These are phyloP conservation scores for Euphorbia peplus DNA, from an alignment of 345 rosid species.

Conservation along the genomic window DNA sequence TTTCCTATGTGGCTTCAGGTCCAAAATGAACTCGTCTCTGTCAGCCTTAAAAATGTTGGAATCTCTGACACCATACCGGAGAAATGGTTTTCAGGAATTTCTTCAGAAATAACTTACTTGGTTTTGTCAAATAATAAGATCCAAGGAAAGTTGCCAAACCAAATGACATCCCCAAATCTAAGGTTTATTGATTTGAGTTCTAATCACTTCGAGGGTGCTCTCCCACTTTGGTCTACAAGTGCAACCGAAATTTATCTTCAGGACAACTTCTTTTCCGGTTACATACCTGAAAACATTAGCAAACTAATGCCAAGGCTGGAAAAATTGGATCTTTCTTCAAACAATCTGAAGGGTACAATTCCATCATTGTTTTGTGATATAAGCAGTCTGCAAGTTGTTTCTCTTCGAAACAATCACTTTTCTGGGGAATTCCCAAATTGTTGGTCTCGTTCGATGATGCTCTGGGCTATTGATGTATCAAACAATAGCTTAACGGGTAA, in stretches of 20 bases:
- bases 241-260: constrained; percentile 40
- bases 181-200: constrained; percentile 26
- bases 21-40: constrained; percentile 11
- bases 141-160: constrained; percentile 19
- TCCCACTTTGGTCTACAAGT: constrained; percentile 48
- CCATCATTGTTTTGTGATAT: constrained; percentile 15
- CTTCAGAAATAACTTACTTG: constrained; percentile 6
- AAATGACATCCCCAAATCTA: constrained; percentile 8
- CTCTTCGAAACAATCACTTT: constrained; percentile 6
- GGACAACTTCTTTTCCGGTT: constrained; percentile 51
- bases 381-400: constrained; percentile 2
- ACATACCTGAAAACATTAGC: constrained; percentile 7
- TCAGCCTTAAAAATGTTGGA: constrained; percentile 14
- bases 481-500: constrained; percentile 43
- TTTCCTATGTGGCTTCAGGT: constrained; percentile 24
- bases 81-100: constrained; percentile 19
- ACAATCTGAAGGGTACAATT: constrained; percentile 25
- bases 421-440: neutral
- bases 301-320: constrained; percentile 3
- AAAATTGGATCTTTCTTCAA: constrained; percentile 21
- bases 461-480: constrained; percentile 35
- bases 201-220: constrained; percentile 45
- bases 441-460: neutral
- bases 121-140: constrained; percentile 20
- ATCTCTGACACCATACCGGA: constrained; percentile 19